These are phyloP conservation scores for Macrolepiota albuminosa DNA, from an alignment of 768 basidiomycete species.

Conservation along the genomic window DNA sequence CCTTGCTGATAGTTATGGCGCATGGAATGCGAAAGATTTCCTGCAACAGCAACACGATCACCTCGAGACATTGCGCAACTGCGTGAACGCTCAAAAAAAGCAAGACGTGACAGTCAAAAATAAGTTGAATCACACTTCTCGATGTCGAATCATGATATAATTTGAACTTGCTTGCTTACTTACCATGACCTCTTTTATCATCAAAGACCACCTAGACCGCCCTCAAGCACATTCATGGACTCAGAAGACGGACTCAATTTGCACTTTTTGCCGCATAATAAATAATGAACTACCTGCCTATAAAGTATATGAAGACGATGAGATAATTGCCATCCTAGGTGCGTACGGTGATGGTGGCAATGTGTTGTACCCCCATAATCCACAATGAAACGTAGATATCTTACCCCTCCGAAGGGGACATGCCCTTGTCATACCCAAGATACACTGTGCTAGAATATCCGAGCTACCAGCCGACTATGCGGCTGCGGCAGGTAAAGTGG, in stretches of 20 bases:
- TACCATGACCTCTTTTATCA: slow-evolving; percentile 70
- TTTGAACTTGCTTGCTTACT: not conserved
- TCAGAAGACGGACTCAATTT: slow-evolving; percentile 34
- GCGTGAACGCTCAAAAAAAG: not conserved
- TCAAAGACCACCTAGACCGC: slow-evolving; percentile 53
- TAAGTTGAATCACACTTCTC: not conserved
- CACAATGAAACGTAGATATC: slow-evolving; percentile 44
- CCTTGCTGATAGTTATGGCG: slow-evolving; percentile 40
- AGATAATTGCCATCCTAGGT: slow-evolving; percentile 65
- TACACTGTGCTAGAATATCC: slow-evolving; percentile 55
- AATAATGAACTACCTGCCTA: slow-evolving; percentile 39
- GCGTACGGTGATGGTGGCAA: slow-evolving; percentile 2
- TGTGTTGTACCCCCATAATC: not conserved
- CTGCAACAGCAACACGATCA: slow-evolving; percentile 24
- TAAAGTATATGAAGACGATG: slow-evolving; percentile 56
- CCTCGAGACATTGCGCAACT: slow-evolving; percentile 29
- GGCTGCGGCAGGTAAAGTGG: slow-evolving; percentile 50
- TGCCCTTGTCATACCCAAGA: slow-evolving; percentile 66
- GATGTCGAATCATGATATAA: not conserved
- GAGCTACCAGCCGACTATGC: slow-evolving; percentile 61
- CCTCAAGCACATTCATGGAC: slow-evolving; percentile 44
- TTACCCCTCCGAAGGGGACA: slow-evolving; percentile 64
- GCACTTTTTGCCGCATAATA: slow-evolving; percentile 68
- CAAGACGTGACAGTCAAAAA: not conserved
- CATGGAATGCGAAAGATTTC: slow-evolving; percentile 34